Conservation (phyloP, 2,329 filamentous ascomycete genomes). For the Xylariaceae sp. region DNA sequence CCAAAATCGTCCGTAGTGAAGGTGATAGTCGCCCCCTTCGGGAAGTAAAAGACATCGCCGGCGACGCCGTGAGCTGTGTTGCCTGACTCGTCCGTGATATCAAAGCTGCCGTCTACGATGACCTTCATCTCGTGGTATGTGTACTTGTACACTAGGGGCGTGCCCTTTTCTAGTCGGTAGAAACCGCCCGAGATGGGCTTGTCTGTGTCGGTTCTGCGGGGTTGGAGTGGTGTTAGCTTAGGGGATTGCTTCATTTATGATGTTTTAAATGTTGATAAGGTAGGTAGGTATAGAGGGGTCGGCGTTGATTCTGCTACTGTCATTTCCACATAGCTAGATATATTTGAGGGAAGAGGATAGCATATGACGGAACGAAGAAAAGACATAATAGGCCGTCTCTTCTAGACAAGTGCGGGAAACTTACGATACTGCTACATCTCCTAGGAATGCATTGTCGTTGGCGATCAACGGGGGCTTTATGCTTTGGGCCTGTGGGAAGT, state of each 20-base stretch:
- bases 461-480: conserved; percentile 64
- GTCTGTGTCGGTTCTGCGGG: conserved; percentile 48
- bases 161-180: conserved; percentile 65
- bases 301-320: too few relatives aligned
- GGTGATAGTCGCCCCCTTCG: conserved; percentile 61
- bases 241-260: too few relatives aligned
- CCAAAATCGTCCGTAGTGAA: conserved; percentile 60
- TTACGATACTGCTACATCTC: conserved; percentile 56
- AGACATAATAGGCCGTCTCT: background rate
- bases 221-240: conserved; percentile 29
- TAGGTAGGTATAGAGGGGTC: too few relatives aligned
- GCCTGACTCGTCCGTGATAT: conserved; percentile 61
- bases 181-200: conserved; percentile 61
- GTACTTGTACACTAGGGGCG: conserved; percentile 64
- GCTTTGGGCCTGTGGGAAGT: conserved; percentile 55
- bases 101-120: conserved; percentile 63
- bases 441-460: conserved; percentile 64
- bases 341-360: too few relatives aligned
- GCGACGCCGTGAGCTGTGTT: conserved; percentile 53
- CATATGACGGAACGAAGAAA: background rate
- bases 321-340: too few relatives aligned
- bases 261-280: too few relatives aligned
- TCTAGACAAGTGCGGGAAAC: conserved; percentile 6
- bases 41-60: conserved; percentile 67
- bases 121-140: conserved; percentile 73